Evolutionary conservation across 192 early-diverging fungal genomes (phyloP).

Genomic region (Phlyctochytrium arcticum): DNA sequence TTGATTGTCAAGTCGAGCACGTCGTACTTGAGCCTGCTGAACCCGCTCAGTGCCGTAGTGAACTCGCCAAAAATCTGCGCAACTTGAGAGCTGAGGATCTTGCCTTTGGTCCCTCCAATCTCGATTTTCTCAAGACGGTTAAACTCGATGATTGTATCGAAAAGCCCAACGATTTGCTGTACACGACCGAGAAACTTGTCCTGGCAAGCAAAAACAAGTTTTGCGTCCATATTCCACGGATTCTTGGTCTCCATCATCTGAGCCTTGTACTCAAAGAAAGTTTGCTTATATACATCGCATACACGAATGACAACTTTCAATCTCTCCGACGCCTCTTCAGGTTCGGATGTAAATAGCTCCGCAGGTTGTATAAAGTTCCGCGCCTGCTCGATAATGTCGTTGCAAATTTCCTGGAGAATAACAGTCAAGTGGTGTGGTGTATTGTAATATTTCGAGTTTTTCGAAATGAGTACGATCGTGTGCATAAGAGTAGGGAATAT

Average conservation of each 20-base stretch:
- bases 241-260: conserved; percentile 33
- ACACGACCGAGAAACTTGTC: conserved; percentile 55
- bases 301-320: conserved; percentile 46
- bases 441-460: conserved; percentile 57
- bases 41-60: conserved; percentile 39
- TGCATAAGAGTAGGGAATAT: conserved; percentile 54
- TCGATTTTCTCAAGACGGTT: conserved; percentile 67
- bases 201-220: conserved; percentile 52
- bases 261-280: conserved; percentile 47
- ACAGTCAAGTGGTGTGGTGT: conserved; percentile 54
- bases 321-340: conserved; percentile 59
- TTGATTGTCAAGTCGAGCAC: conserved; percentile 43
- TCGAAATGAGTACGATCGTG: conserved; percentile 55
- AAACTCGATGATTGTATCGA: conserved; percentile 69
- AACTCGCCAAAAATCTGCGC: conserved; percentile 62
- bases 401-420: conserved; percentile 59
- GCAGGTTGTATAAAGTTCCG: conserved; percentile 52
- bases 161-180: conserved; percentile 50
- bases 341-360: conserved; percentile 56
- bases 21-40: conserved; percentile 59
- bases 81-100: conserved; percentile 61
- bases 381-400: conserved; percentile 64
- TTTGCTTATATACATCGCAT: conserved; percentile 49
- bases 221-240: conserved; percentile 63
- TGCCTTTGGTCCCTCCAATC: conserved; percentile 68